Conservation (phyloP, 2,329 filamentous ascomycete genomes). For the Epichloe baconii region DNA sequence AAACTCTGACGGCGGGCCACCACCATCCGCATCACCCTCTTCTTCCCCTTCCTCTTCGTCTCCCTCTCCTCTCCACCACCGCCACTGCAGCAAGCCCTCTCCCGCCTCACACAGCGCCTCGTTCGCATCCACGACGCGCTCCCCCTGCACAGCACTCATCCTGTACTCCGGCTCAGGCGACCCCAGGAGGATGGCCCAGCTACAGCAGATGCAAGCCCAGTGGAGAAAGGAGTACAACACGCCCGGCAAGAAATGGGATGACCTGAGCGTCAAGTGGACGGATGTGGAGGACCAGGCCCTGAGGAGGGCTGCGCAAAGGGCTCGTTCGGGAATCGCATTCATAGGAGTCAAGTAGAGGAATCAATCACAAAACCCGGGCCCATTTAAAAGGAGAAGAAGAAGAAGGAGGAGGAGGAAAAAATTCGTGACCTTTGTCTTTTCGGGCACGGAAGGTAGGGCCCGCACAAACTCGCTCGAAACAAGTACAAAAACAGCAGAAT, state of each 20-base stretch:
- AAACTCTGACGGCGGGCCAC: slow-evolving; percentile 22
- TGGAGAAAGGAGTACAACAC: slow-evolving; percentile 53
- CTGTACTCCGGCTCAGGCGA: slow-evolving; percentile 55
- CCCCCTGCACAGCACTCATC: slow-evolving; percentile 52
- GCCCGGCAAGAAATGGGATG: slow-evolving; percentile 51
- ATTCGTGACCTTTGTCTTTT: not conserved
- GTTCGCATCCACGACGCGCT: slow-evolving; percentile 42
- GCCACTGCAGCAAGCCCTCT: slow-evolving; percentile 33
- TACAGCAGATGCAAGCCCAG: slow-evolving; percentile 46
- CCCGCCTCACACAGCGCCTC: slow-evolving; percentile 34
- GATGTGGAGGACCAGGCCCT: slow-evolving; percentile 52
- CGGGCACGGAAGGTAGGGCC: too few species aligned
- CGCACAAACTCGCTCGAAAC: too few species aligned
- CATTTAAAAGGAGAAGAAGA: too few species aligned
- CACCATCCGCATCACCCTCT: slow-evolving; percentile 10
- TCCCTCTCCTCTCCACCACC: slow-evolving; percentile 9
- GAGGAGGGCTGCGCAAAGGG: slow-evolving; percentile 40
- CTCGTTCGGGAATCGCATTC: slow-evolving; percentile 51
- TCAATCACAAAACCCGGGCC: not conserved
- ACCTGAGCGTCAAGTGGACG: slow-evolving; percentile 55
- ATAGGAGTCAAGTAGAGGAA: slow-evolving; percentile 44
- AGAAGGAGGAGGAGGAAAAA: not conserved
- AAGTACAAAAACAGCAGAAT: too few species aligned
- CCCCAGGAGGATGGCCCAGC: slow-evolving; percentile 49
- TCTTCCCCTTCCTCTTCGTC: slow-evolving; percentile 3